These are phyloP conservation scores for Rubroshorea leprosula DNA, from an alignment of 345 rosid genomes.

Conservation along the genomic window DNA sequence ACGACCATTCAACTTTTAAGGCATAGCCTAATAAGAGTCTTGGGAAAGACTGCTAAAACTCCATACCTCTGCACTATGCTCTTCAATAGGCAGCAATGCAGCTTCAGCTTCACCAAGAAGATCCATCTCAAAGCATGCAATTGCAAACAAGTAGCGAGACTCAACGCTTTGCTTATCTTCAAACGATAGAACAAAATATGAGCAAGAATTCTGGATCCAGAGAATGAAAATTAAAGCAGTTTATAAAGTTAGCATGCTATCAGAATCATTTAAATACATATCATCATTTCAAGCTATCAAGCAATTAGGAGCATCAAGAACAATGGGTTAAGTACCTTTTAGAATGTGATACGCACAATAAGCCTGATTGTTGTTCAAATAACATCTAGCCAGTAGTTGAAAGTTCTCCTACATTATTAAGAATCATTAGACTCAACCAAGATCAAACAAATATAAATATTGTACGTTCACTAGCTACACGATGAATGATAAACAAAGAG, in stretches of 20 bases:
- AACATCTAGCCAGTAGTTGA: conserved; percentile 81
- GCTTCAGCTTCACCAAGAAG: conserved; percentile 80
- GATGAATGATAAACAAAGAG: too few species aligned
- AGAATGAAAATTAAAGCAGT: not conserved
- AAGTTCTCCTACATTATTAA: conserved; percentile 51
- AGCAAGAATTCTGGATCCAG: conserved; percentile 4
- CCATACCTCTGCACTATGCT: conserved; percentile 49
- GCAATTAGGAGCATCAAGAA: not conserved
- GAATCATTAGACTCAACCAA: not conserved
- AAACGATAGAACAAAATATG: conserved; percentile 17
- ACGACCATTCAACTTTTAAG: too few species aligned
- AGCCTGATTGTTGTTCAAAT: conserved; percentile 73
- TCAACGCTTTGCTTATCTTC: conserved; percentile 73
- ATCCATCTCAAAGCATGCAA: conserved; percentile 88
- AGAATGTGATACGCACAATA: conserved; percentile 70
- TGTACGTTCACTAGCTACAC: too few species aligned
- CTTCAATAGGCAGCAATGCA: conserved; percentile 62
- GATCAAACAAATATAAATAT: too few species aligned
- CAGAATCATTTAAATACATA: not conserved
- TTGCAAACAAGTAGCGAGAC: conserved; percentile 85
- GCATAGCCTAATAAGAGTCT: not conserved
- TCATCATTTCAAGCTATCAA: not conserved
- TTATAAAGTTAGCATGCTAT: not conserved
- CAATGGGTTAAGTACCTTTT: conserved; percentile 46
- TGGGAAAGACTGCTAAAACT: not conserved